Conservation (phyloP, 2,329 filamentous ascomycete species). For the Fusarium pseudonygamai region DNA sequence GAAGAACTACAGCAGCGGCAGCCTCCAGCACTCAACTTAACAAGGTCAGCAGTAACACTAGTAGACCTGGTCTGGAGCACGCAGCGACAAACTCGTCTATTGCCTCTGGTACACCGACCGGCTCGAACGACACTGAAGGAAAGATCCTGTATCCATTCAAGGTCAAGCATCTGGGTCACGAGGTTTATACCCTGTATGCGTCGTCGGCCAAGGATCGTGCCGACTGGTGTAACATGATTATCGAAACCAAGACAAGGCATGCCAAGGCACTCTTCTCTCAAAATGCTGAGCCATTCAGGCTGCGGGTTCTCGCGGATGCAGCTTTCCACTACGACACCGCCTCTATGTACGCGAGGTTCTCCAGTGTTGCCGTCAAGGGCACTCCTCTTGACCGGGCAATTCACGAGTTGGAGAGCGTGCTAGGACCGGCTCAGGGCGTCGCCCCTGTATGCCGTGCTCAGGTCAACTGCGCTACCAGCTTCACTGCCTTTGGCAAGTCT, state of each 20-base stretch:
- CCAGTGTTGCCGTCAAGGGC: slow-evolving; percentile 80
- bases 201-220: slow-evolving; percentile 76
- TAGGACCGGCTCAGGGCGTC: slow-evolving; percentile 75
- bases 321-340: slow-evolving; percentile 83
- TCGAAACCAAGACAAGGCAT: slow-evolving; percentile 93
- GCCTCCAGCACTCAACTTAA: slow-evolving; percentile 67
- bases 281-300: slow-evolving; percentile 93
- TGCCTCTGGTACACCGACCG: slow-evolving; percentile 56
- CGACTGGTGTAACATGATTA: slow-evolving; percentile 94
- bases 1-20: slow-evolving; percentile 68
- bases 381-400: slow-evolving; percentile 94
- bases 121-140: slow-evolving; percentile 76
- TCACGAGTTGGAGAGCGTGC: slow-evolving; percentile 82
- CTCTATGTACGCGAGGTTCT: slow-evolving; percentile 66
- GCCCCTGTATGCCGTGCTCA: slow-evolving; percentile 82
- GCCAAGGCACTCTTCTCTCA: slow-evolving; percentile 88
- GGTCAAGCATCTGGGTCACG: slow-evolving; percentile 93
- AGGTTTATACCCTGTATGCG: slow-evolving; percentile 91
- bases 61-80: slow-evolving; percentile 71
- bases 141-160: slow-evolving; percentile 93
- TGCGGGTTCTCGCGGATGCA: slow-evolving; percentile 91
- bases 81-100: slow-evolving; percentile 73
- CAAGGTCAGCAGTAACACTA: slow-evolving; percentile 63
- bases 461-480: slow-evolving; percentile 94
- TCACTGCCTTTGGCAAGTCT: slow-evolving; percentile 82